Conservation (phyloP, 1,284 basidiomycete species). For the Melampsora larici-populina region DNA sequence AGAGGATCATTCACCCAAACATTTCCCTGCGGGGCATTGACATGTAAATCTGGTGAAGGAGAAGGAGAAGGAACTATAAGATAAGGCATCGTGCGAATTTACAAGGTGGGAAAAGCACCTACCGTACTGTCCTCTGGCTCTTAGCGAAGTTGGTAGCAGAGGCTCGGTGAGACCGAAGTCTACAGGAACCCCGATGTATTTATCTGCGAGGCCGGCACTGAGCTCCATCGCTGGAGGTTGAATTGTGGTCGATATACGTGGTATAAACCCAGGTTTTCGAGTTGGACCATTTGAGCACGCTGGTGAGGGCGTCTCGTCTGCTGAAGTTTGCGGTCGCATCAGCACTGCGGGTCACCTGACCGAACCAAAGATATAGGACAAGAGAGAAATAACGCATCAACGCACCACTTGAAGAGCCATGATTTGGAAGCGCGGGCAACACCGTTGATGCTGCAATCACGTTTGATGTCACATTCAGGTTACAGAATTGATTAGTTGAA, state of each 20-base stretch:
- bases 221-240: slow-evolving; percentile 22
- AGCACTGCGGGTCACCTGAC: not conserved
- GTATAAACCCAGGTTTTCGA: slow-evolving; percentile 17
- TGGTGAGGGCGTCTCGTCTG: not conserved
- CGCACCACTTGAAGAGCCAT: not conserved
- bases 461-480: not conserved
- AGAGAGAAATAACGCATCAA: not conserved
- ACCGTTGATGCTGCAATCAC: not conserved
- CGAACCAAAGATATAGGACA: not conserved
- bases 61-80: not conserved
- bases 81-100: no score
- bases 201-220: slow-evolving; percentile 11
- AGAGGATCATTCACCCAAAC: slow-evolving; percentile 26
- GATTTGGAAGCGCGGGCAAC: not conserved
- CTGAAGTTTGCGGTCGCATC: no score
- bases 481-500: not conserved
- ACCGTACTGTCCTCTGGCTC: no score
- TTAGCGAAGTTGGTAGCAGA: not conserved
- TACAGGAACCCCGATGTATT: not conserved
- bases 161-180: not conserved
- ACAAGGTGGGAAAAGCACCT: not conserved
- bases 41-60: not conserved
- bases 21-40: slow-evolving; percentile 24
- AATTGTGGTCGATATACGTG: slow-evolving; percentile 24
- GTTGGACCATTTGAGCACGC: not conserved